These are phyloP conservation scores for Berberis thunbergii DNA, from an alignment of 164 flowering plant genomes.

Conservation along the genomic window DNA sequence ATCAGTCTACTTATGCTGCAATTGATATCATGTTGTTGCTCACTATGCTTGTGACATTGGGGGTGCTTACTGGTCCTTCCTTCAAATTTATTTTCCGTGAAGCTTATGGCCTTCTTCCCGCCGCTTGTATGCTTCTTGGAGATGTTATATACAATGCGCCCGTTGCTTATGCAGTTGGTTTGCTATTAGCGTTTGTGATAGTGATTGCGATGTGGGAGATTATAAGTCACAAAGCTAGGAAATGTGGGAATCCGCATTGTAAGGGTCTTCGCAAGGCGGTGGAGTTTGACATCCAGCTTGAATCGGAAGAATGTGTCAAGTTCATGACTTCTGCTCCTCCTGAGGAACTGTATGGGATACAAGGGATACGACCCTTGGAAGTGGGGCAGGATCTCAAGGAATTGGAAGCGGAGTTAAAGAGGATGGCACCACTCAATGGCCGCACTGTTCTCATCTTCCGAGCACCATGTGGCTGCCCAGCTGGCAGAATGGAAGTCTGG, in stretches of 20 bases:
- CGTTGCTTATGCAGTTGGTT: slow-evolving; percentile 24
- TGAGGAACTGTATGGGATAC: slow-evolving; percentile 12
- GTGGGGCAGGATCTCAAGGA: slow-evolving; percentile 45
- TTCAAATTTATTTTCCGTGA: slow-evolving; percentile 28
- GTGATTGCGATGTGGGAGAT: slow-evolving; percentile 32
- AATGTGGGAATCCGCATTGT: slow-evolving; percentile 47
- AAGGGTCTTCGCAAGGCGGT: slow-evolving; percentile 50
- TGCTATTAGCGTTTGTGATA: slow-evolving; percentile 16
- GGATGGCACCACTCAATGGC: slow-evolving; percentile 59
- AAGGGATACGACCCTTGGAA: slow-evolving; percentile 21
- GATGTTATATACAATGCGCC: slow-evolving; percentile 27
- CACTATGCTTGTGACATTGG: slow-evolving; percentile 28
- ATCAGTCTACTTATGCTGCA: slow-evolving; percentile 36
- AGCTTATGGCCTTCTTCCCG: slow-evolving; percentile 25
- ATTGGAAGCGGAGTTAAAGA: slow-evolving; percentile 47
- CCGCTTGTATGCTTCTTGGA: slow-evolving; percentile 9
- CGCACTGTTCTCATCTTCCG: slow-evolving; percentile 52
- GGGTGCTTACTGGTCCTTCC: slow-evolving; percentile 28
- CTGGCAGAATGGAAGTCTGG: slow-evolving; percentile 60
- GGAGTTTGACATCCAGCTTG: slow-evolving; percentile 56
- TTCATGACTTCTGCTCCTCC: slow-evolving; percentile 21
- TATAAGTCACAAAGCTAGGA: slow-evolving; percentile 24
- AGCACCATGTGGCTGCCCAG: slow-evolving; percentile 52
- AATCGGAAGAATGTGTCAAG: slow-evolving; percentile 52
- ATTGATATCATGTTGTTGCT: slow-evolving; percentile 30